Percentiles rank a stretch among this genome's conserved stretches.
Conservation (phyloP, 2,329 filamentous ascomycete genomes). For the Beauveria pseudobassiana region DNA sequence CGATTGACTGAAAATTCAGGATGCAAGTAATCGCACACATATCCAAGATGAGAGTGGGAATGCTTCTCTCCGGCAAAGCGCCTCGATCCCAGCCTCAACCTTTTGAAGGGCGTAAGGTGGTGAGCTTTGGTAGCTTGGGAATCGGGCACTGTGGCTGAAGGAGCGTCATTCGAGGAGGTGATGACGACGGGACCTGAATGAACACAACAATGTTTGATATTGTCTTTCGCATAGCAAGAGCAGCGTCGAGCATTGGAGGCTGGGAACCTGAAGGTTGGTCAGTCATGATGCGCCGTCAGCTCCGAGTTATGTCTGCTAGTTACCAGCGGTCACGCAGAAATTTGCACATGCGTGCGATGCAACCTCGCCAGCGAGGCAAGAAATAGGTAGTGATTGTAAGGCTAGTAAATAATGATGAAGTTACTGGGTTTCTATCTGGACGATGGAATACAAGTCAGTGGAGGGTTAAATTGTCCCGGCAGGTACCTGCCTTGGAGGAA, state of each 20-base stretch:
- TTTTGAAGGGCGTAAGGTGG: conserved; percentile 23
- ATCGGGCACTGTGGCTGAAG: conserved; percentile 1
- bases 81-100: conserved; percentile 34
- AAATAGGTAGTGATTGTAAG: not conserved
- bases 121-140: not conserved
- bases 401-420: not conserved
- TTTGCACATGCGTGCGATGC: not conserved
- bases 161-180: not conserved
- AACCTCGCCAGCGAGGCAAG: conserved; percentile 2
- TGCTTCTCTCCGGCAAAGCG: conserved; percentile 34
- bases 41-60: conserved; percentile 36
- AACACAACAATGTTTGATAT: not conserved
- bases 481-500: not conserved
- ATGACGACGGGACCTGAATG: not conserved
- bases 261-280: not conserved
- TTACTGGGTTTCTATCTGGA: not conserved
- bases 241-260: not conserved
- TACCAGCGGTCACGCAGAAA: not conserved
- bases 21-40: conserved; percentile 34
- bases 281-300: not conserved
- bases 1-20: conserved; percentile 41
- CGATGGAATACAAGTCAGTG: not conserved
- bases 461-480: not conserved
- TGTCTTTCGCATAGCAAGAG: not conserved
- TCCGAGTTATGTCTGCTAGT: not conserved